A percentile compares a stretch with the other conserved stretches of the same genome.
phyloP scores from a whole-genome alignment of 768 basidiomycete species.

The Leccinum longicurvipes region DNA sequence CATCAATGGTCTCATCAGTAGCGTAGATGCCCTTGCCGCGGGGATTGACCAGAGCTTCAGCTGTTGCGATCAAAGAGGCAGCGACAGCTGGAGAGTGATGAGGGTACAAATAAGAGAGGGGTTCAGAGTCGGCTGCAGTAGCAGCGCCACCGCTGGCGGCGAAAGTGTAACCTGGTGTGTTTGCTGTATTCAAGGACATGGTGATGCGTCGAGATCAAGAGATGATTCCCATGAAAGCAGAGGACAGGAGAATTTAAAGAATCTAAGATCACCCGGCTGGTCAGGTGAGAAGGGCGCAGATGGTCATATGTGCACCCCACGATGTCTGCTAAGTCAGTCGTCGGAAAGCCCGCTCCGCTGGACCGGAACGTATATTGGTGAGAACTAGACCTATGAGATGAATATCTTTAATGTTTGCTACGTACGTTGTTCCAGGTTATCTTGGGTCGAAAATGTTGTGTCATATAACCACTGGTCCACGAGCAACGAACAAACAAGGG shows the following conservation, averaged over 20 bases:
- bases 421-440: not conserved
- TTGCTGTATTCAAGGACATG: not conserved
- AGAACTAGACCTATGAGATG: not conserved
- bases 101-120: conserved; percentile 35
- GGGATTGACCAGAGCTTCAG: conserved; percentile 43
- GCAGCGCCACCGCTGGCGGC: conserved; percentile 10
- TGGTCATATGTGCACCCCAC: not conserved
- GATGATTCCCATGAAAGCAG: not conserved
- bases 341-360: conserved; percentile 2
- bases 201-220: not conserved
- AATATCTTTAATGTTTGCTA: not conserved
- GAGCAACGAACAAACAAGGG: not conserved
- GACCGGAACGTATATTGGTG: not conserved
- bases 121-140: conserved; percentile 6
- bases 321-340: not conserved
- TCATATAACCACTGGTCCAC: no score
- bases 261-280: no score
- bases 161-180: conserved; percentile 33
- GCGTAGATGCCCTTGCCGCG: conserved; percentile 53
- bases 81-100: conserved; percentile 41
- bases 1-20: conserved; percentile 49
- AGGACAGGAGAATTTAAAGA: not conserved
- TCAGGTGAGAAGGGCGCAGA: not conserved
- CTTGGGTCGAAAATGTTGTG: not conserved
- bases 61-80: conserved; percentile 41